Conservation (phyloP, 768 basidiomycete genomes). For the Chalciporus pseudorubinellus region DNA sequence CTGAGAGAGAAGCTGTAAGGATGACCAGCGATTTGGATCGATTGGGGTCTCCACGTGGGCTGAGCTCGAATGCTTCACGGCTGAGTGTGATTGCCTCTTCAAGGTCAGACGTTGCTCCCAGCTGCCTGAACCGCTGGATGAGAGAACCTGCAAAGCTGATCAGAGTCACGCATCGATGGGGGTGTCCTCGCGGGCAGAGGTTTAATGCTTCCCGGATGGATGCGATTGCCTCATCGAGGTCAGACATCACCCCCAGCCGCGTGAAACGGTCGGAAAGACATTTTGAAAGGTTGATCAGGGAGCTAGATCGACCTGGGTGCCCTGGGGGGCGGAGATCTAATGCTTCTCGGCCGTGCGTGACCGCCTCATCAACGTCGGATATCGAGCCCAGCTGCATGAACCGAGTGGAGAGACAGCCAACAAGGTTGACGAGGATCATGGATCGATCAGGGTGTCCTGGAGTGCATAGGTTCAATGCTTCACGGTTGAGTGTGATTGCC, state of each 20-base stretch:
- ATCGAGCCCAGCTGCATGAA: background rate
- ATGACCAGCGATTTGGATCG: slow-evolving; percentile 1
- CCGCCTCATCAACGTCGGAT: background rate
- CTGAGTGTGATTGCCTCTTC: slow-evolving; percentile 13
- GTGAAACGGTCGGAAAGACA: background rate
- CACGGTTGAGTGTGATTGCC: background rate
- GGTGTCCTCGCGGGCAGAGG: background rate
- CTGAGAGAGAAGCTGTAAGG: too few relatives aligned
- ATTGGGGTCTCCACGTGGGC: slow-evolving; percentile 4
- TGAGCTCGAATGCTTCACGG: slow-evolving; percentile 3
- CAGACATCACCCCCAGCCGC: background rate
- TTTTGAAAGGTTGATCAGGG: slow-evolving; percentile 12
- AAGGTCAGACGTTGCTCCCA: slow-evolving; percentile 4
- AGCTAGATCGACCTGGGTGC: slow-evolving; percentile 6
- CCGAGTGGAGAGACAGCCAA: background rate
- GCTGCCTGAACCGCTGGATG: background rate
- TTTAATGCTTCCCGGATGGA: background rate
- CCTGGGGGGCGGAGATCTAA: slow-evolving; percentile 1
- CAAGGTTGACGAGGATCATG: background rate
- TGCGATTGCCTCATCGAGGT: background rate
- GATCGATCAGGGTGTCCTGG: background rate
- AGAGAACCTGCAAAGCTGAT: background rate
- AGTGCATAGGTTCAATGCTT: background rate
- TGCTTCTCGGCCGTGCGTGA: background rate
- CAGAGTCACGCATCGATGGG: background rate